Percentiles rank a stretch among this genome's conserved stretches.
Evolutionary conservation across 2,329 filamentous ascomycete species (phyloP).

Genomic region (Fusarium sp.): DNA sequence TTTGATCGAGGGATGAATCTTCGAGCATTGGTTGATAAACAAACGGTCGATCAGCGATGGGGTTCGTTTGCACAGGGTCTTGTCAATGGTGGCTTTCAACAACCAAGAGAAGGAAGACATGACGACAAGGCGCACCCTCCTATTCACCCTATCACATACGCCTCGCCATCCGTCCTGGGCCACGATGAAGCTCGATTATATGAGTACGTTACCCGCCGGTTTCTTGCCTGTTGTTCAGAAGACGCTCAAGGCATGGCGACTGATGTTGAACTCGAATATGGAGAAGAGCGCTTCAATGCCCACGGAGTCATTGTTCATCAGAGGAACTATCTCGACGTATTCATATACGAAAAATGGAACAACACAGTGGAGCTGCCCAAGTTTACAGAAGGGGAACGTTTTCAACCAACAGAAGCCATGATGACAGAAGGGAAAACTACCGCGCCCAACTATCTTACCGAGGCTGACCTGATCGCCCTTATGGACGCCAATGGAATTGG

Average conservation of each 20-base stretch:
- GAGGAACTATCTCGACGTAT: conserved; percentile 94
- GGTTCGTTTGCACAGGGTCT: conserved; percentile 82
- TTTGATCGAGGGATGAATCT: conserved; percentile 93
- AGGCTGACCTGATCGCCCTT: conserved; percentile 92
- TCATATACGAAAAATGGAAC: conserved; percentile 96
- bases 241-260: conserved; percentile 90
- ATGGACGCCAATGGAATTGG: conserved; percentile 99
- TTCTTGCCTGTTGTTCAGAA: conserved; percentile 94
- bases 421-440: conserved; percentile 92
- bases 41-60: conserved; percentile 81
- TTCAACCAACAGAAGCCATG: conserved; percentile 88
- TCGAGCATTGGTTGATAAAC: conserved; percentile 81
- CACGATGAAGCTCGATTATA: conserved; percentile 82
- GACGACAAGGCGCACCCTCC: conserved; percentile 98
- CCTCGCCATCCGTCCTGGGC: conserved; percentile 70
- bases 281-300: conserved; percentile 82
- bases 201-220: conserved; percentile 90
- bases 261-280: conserved; percentile 86
- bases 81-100: conserved; percentile 78
- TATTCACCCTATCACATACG: conserved; percentile 94
- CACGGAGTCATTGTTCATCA: conserved; percentile 87
- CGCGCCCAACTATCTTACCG: conserved; percentile 87
- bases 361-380: conserved; percentile 83
- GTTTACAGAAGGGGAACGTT: conserved; percentile 81
- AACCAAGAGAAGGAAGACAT: conserved; percentile 83